Evolutionary conservation across 1,284 basidiomycete genomes (phyloP).

Genomic region (Cerioporus squamosus): DNA sequence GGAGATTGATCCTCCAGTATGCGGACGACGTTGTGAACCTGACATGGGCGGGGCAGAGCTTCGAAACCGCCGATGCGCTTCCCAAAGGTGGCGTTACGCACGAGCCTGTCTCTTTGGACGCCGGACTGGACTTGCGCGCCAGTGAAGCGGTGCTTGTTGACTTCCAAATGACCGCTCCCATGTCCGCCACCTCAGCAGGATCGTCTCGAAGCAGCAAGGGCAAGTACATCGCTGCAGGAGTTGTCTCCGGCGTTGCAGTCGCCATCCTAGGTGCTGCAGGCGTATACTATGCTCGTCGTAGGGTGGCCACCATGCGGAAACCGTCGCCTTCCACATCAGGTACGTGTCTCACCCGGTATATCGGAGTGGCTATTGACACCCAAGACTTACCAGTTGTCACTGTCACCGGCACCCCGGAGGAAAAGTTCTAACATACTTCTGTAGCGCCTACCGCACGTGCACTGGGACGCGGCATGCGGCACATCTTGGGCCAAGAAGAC

Average conservation of each 20-base stretch:
- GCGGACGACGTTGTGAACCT: constrained; percentile 60
- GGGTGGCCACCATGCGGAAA: background rate
- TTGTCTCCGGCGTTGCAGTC: constrained; percentile 1
- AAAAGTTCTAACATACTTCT: too few relatives aligned
- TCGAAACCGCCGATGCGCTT: constrained; percentile 56
- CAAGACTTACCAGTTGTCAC: too few relatives aligned
- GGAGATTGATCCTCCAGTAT: constrained; percentile 41
- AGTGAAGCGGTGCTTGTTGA: constrained; percentile 55
- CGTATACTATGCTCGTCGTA: background rate
- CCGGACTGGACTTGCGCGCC: constrained; percentile 54
- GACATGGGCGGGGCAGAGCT: constrained; percentile 69
- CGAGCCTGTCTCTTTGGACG: constrained; percentile 39
- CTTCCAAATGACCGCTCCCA: background rate
- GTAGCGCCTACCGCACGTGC: too few relatives aligned
- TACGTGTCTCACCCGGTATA: too few relatives aligned
- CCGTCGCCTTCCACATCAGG: background rate
- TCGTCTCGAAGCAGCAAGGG: background rate
- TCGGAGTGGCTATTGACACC: too few relatives aligned
- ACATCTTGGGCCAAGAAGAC: too few relatives aligned
- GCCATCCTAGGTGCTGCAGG: background rate
- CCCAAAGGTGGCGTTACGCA: constrained; percentile 44
- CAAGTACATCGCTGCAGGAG: constrained; percentile 6
- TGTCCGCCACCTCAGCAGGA: background rate
- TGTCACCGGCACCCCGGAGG: too few relatives aligned
- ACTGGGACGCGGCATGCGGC: too few relatives aligned